Evolutionary conservation across 495 filamentous ascomycete species (phyloP).

Genomic region (Lepraria neglecta): DNA sequence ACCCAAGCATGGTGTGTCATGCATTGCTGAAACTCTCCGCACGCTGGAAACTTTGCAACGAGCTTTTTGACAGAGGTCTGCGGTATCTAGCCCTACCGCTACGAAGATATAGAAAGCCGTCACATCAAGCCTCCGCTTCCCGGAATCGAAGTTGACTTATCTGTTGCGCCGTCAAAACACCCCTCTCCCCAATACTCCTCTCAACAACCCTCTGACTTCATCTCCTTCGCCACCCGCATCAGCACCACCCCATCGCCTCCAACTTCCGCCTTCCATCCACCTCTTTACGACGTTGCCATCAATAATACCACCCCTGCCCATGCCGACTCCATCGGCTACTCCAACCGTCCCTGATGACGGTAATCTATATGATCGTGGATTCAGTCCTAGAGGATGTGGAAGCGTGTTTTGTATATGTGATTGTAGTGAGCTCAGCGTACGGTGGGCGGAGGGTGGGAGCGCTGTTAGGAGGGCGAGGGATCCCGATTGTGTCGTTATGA

Average conservation of each 20-base stretch:
- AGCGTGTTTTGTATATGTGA: conserved; percentile 70
- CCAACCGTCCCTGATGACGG: conserved; percentile 45
- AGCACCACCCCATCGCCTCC: conserved; percentile 28
- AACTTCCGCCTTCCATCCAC: conserved; percentile 22
- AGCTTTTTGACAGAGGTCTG: not conserved
- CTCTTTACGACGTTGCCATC: conserved; percentile 22
- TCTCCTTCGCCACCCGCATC: conserved; percentile 18
- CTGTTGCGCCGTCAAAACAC: conserved; percentile 8
- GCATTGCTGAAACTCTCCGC: no score
- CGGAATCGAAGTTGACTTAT: not conserved
- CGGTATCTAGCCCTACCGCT: not conserved
- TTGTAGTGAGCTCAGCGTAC: conserved; percentile 73
- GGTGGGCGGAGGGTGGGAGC: conserved; percentile 72
- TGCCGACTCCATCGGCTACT: conserved; percentile 58
- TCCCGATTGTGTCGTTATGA: conserved; percentile 68
- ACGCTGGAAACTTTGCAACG: not conserved
- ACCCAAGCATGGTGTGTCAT: no score
- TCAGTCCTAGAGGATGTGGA: conserved; percentile 70
- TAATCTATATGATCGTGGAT: conserved; percentile 68
- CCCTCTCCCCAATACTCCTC: conserved; percentile 14
- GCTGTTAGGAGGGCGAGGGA: conserved; percentile 68
- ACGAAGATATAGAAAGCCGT: not conserved
- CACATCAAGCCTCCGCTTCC: not conserved
- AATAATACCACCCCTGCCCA: conserved; percentile 60
- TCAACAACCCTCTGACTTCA: conserved; percentile 19